Base-by-base conservation (phyloP, 2,329 filamentous ascomycete genomes). In the Monilinia polystroma region DNA sequence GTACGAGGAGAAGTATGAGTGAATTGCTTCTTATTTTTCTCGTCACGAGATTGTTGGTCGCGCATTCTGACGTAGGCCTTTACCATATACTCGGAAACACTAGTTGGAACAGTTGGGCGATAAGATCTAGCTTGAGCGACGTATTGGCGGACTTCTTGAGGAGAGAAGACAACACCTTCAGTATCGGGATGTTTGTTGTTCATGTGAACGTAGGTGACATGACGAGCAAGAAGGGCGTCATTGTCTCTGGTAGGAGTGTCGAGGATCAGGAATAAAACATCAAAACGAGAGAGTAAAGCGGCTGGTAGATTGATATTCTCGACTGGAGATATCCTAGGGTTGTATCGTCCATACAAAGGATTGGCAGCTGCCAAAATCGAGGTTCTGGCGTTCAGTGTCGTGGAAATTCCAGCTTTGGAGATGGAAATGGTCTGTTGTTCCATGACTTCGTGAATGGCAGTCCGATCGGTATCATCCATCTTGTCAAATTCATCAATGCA, bases 291-390 rank as follows among this genome's bases (percentile, higher is more conserved):
- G 65, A 99, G 86, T 26, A 99, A 87, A 26, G 95, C 95, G 23
- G 95, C 95, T n/a, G 95, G 95, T 52, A 99, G 88, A 79, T 99
- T 99, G 80, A 99, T 99, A 79, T 99, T 99, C 79, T 99, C 95
- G 35, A 99, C 93, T 0, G 95, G 95, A 0, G 94, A 97, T 73
- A 99, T 90, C 70, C 93, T 92, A 66, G 95, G 95, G 81, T 99
- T 99, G 83, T 99, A 99, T 70, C 95, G 92, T 70, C 95, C 95
- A 76, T 99, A 99, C 53, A 99, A 86, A 67, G 95, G 95, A 81
- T 99, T 99, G 72, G 95, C 95, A 26, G 95, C 95, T 23, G 95
- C 94, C 20, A 99, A 86, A 75, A 99, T 97, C 0, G 93, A 96
- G 26, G 95, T 98, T 69, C 95, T 90, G 29, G 95, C 95, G 77